Evolutionary conservation across 371 early-diverging fungal genomes (phyloP), one percentile per base, ranked within the genome.

Genomic region (Nosema muscidifuracis): DNA sequence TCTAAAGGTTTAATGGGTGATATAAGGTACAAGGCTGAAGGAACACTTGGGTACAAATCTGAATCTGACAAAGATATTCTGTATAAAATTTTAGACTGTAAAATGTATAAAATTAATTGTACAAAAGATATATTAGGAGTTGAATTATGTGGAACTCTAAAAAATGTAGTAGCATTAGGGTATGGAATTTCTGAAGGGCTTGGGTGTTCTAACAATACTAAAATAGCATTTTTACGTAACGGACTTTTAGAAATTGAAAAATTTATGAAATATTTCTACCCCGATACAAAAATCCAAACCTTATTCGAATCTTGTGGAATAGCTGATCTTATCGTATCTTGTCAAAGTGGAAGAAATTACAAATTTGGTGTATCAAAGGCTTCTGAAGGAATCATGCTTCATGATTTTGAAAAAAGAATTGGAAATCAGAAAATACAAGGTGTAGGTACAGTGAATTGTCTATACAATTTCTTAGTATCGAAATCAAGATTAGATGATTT

Each of bases 341-440:
- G 94, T 82, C 87, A 88, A 63, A 91, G 91, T 67, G 99, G 99
- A 9, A 88, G 98, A 67, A 97, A 98, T 85, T 67, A 91, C 91
- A 12, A 89, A 90, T 55, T 91, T 91, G 82, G 83, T 56, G 50
- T 61, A 31, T 50, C 60, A 0, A 70, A 77, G 30, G 75, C 62
- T n/a, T 55, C 71, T 31, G 71, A 78, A 61, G 40, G 60, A 22
- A 68, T 65, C 83, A 86, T 91, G 2, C 89, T 95, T 81, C 89
- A 90, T 47, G 87, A 85, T 61, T 86, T 95, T 22, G 95, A 97
- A 78, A 91, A 92, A 74, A 79, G 91, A 80, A 86, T 97, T 71
- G 90, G 92, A 74, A 95, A 95, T 31, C 95, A 95, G 75, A 95
- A 97, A 84, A 85, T 97, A 53, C 97, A 97, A 83, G 97, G 97